Base-by-base conservation (phyloP, 805 yeast genomes). In the Pichia thaimueangensis region DNA sequence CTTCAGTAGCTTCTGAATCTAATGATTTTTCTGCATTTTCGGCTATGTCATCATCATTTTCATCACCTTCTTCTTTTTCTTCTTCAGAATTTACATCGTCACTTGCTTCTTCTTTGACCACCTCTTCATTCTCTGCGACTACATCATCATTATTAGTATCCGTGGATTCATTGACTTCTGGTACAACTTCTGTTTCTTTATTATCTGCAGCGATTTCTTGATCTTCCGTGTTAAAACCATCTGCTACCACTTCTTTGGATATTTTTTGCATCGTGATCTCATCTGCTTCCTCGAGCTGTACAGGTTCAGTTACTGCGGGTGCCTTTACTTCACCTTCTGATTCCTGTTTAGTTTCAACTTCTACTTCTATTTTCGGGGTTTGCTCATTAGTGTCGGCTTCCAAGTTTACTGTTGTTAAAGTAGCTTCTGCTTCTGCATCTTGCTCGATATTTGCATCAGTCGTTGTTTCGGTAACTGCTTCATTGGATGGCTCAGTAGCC, bases 11-110 rank as follows among this genome's bases (percentile, higher is more conserved):
- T n/a, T n/a, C n/a, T n/a, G n/a, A n/a, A n/a, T n/a, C n/a, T n/a
- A n/a, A n/a, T n/a, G n/a, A n/a, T n/a, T n/a, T n/a, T n/a, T n/a
- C n/a, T n/a, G n/a, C n/a, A 19, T 24, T 16, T 20, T 21, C 40
- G 11, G 15, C 33, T 37, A 25, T 34, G 9, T 22, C 47, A 30
- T 45, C 54, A 20, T 33, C 39, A 19, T 40, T 50, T 19, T 30
- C 47, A 17, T 35, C 48, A 12, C 17, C 31, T n/a, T 42, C 49
- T 15, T 31, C 39, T 11, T 22, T 23, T n/a, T 37, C 42, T 5
- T 23, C 41, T 32, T 42, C 48, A 16, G 25, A 31, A 16, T 30
- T 47, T 16, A 30, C 48, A 37, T 37, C 45, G 29, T 30, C 43
- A n/a, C 43, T 46, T 9, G 36, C 32, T 27, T 38, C 50, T n/a